A percentile compares a stretch with the other conserved stretches of the same genome.
Evolutionary conservation across 148 eudicot species (phyloP).

Genomic region (Camellia granthamiana): DNA sequence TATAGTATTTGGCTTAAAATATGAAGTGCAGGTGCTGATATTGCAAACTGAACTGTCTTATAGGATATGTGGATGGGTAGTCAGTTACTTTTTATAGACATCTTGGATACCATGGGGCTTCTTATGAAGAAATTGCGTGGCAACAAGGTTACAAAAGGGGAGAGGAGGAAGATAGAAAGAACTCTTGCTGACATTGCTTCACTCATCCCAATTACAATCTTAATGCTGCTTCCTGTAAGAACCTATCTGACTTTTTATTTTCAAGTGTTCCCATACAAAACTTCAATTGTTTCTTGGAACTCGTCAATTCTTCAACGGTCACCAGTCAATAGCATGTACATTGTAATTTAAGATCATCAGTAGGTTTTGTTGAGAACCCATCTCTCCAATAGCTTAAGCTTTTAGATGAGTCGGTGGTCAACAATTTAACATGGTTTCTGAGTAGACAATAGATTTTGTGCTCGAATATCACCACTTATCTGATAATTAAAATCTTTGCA

Average conservation of each 20-base stretch:
- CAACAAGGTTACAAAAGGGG: slow-evolving; percentile 33
- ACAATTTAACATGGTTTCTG: too few relatives aligned
- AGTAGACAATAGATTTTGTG: too few relatives aligned
- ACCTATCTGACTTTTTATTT: neutral
- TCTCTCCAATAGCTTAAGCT: too few relatives aligned
- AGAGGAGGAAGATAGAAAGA: slow-evolving; percentile 37
- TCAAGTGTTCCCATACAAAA: neutral
- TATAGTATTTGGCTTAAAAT: neutral
- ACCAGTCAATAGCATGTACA: neutral
- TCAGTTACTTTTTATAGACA: slow-evolving; percentile 36
- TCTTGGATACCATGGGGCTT: slow-evolving; percentile 21
- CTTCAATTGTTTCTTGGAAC: neutral
- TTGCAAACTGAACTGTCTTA: neutral
- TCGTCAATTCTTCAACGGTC: neutral
- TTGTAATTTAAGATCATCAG: neutral
- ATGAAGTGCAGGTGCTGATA: slow-evolving; percentile 12
- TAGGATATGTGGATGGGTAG: slow-evolving; percentile 52
- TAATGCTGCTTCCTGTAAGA: slow-evolving; percentile 51
- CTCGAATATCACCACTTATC: too few relatives aligned
- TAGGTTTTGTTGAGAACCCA: neutral
- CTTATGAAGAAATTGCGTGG: slow-evolving; percentile 35
- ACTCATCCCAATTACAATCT: slow-evolving; percentile 40
- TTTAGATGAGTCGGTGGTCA: too few relatives aligned
- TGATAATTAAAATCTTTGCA: too few relatives aligned
- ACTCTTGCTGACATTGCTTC: slow-evolving; percentile 39